A percentile compares a stretch with the other conserved stretches of the same genome.
Evolutionary conservation across 345 rosid genomes (phyloP).

Genomic region (Eutrema heterophyllum): DNA sequence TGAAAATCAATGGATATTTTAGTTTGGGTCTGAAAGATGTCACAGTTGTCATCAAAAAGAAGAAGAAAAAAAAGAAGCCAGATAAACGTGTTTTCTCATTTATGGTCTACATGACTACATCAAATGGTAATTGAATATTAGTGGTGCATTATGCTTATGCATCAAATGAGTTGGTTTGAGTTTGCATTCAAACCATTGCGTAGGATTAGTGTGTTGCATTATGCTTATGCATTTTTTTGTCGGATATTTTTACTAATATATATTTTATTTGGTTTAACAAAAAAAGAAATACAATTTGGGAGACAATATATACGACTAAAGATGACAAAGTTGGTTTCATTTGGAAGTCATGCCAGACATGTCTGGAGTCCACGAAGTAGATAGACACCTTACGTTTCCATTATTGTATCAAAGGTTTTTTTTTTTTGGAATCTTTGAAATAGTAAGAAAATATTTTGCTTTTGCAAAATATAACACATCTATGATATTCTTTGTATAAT

Average conservation of each 20-base stretch:
- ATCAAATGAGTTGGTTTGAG: not conserved
- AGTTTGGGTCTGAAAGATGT: too few relatives aligned
- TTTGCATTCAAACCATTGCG: not conserved
- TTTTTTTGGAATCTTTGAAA: not conserved
- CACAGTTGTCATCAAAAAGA: not conserved
- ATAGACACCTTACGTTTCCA: not conserved
- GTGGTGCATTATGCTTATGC: too few relatives aligned
- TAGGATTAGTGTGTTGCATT: not conserved
- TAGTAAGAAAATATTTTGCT: not conserved
- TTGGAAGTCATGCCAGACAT: not conserved
- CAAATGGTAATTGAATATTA: not conserved
- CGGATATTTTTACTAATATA: not conserved
- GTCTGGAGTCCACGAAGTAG: not conserved
- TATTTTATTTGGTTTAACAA: too few relatives aligned
- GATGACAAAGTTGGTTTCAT: not conserved
- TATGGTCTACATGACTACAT: not conserved
- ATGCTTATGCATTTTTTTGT: not conserved
- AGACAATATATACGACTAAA: conserved; percentile 13
- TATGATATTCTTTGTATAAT: not conserved
- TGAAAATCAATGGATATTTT: too few relatives aligned
- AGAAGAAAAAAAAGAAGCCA: not conserved
- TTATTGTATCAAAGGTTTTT: not conserved
- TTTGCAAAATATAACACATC: not conserved
- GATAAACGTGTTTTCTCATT: not conserved
- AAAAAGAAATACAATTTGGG: not conserved